These are phyloP conservation scores for Gnetum montanum DNA, from an alignment of 75 land plant species.

Conservation along the genomic window DNA sequence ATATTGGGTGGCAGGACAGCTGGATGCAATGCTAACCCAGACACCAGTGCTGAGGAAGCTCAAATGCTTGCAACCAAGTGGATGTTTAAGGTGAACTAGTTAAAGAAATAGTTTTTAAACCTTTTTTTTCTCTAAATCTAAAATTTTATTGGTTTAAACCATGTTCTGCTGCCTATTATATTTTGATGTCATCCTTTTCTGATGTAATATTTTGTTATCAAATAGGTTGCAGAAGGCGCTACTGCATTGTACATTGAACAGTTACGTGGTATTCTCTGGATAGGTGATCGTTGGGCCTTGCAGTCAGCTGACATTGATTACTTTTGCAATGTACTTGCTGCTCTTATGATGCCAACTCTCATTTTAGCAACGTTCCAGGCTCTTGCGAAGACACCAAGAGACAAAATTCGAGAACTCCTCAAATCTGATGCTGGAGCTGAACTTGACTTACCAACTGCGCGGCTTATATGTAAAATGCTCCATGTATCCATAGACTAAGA, in stretches of 20 bases:
- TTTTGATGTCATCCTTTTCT: not conserved
- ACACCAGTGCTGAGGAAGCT: slow-evolving; percentile 61
- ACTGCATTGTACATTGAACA: slow-evolving; percentile 86
- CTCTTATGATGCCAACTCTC: slow-evolving; percentile 87
- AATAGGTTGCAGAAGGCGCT: slow-evolving; percentile 95
- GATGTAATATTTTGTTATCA: not conserved
- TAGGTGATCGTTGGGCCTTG: slow-evolving; percentile 90
- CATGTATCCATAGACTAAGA: slow-evolving; percentile 54
- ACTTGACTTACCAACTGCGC: slow-evolving; percentile 67
- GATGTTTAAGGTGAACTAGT: slow-evolving; percentile 99
- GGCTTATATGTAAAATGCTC: slow-evolving; percentile 91
- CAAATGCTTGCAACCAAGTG: slow-evolving; percentile 98
- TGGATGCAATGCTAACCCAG: slow-evolving; percentile 19
- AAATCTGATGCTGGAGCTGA: slow-evolving; percentile 52
- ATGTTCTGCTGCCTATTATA: not conserved
- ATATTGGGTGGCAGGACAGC: slow-evolving; percentile 47
- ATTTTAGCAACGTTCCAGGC: slow-evolving; percentile 20
- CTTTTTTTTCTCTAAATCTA: too few species aligned
- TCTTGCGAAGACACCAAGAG: slow-evolving; percentile 18
- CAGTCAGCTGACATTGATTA: slow-evolving; percentile 96
- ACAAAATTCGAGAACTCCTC: slow-evolving; percentile 60
- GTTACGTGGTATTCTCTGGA: slow-evolving; percentile 77
- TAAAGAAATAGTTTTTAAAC: too few species aligned
- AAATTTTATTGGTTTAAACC: too few species aligned
- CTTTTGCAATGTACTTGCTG: slow-evolving; percentile 87